Conservation (phyloP, 1,139 yeast genomes). For the Meyerozyma athensensis region DNA sequence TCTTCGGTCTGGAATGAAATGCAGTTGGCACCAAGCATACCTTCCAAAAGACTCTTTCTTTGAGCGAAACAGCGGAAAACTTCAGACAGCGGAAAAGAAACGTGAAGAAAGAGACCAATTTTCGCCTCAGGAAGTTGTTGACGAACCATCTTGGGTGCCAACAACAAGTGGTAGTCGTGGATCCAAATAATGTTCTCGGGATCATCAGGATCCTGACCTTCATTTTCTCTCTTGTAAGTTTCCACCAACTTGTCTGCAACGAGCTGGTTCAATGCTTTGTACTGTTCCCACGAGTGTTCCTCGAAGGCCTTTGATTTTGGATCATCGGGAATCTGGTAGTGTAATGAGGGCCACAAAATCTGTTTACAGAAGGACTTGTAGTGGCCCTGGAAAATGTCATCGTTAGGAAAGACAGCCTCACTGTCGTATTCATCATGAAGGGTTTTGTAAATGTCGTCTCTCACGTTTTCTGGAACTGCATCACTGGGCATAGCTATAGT, state of each 20-base stretch:
- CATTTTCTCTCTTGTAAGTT: constrained; percentile 51
- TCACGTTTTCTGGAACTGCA: constrained; percentile 56
- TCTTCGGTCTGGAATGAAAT: constrained; percentile 90
- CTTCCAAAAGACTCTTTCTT: constrained; percentile 68
- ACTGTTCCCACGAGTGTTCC: constrained; percentile 90
- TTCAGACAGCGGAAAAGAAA: constrained; percentile 93
- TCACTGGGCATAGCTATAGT: constrained; percentile 90
- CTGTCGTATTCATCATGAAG: constrained; percentile 49
- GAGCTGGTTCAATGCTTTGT: constrained; percentile 66
- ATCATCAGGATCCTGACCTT: constrained; percentile 46
- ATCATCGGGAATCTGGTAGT: constrained; percentile 93
- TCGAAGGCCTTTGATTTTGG: constrained; percentile 93
- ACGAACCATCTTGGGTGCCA: constrained; percentile 84
- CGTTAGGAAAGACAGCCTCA: constrained; percentile 68
- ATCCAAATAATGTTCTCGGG: constrained; percentile 68
- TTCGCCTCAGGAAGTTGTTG: constrained; percentile 73
- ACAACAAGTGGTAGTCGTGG: constrained; percentile 86
- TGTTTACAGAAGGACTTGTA: constrained; percentile 89
- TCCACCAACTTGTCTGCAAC: constrained; percentile 74
- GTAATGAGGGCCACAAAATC: constrained; percentile 94
- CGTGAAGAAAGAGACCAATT: constrained; percentile 89
- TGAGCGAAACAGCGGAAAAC: constrained; percentile 93
- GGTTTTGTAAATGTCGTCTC: constrained; percentile 41
- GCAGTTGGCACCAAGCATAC: constrained; percentile 85
- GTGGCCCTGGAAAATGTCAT: constrained; percentile 80